These are phyloP conservation scores for Starmera caribaea DNA, from an alignment of 805 yeast genomes.

Conservation along the genomic window DNA sequence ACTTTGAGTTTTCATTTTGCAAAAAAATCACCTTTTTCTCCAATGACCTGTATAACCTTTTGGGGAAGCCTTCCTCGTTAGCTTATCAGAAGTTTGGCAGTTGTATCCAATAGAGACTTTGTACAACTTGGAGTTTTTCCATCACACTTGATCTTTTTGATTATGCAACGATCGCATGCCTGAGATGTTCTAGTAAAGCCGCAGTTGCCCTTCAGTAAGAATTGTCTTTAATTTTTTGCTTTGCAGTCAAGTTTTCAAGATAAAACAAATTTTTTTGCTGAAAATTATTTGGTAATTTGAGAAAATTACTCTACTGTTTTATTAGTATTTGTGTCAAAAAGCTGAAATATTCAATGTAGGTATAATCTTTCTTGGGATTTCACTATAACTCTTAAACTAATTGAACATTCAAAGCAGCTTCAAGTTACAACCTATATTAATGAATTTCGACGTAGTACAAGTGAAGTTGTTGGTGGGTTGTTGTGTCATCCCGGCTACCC, in stretches of 20 bases:
- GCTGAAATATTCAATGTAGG: no score
- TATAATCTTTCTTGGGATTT: no score
- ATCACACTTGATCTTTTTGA: constrained; percentile 69
- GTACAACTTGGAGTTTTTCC: constrained; percentile 60
- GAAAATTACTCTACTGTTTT: no score
- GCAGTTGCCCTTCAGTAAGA: constrained; percentile 11
- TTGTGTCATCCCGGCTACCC: no score
- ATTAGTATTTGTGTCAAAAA: no score
- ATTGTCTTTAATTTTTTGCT: neutral
- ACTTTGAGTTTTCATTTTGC: constrained; percentile 42
- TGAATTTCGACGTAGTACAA: no score
- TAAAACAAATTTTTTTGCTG: no score
- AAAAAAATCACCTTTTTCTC: constrained; percentile 52
- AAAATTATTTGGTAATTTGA: no score
- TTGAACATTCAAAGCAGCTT: no score
- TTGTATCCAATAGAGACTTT: constrained; percentile 59
- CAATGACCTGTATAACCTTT: constrained; percentile 69
- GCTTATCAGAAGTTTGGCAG: constrained; percentile 64
- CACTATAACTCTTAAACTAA: no score
- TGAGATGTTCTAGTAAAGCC: constrained; percentile 47
- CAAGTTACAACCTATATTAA: no score
- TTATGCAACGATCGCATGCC: constrained; percentile 76
- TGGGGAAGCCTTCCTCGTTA: constrained; percentile 71
- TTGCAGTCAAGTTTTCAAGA: neutral
- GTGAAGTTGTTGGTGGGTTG: no score